Evolutionary conservation across 768 basidiomycete species (phyloP), one percentile per base, ranked within the genome.

Genomic region (Lactarius sanguifluus): DNA sequence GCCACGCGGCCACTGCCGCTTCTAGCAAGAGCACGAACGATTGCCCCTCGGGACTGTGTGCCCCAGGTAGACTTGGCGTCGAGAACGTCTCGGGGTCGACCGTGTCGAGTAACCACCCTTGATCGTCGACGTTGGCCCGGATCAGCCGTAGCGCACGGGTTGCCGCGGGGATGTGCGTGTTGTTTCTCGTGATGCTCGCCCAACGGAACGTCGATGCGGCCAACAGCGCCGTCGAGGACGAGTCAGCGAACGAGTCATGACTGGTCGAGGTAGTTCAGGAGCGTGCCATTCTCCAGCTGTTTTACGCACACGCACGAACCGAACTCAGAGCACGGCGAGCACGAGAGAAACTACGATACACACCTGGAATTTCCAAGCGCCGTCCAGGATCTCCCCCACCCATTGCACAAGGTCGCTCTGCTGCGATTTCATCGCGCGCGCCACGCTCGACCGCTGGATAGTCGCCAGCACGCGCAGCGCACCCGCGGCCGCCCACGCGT

Each of bases 401-500:
- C 86, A 86, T n/a, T 70, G 65, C 12, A 76, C 77, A 13, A 87
- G 76, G 66, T 86, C 78, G 0, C 65, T 58, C 65, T 79, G 79
- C 59, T 86, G 79, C 3, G 69, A 68, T 38, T 65, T 30, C 65
- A 86, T 79, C 23, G 75, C 59, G 1, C 58, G 61, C 9, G 77
- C 78, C 55, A 76, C 75, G 12, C 73, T 71, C 0, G 85, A 81
- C 55, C 81, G 76, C 59, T 78, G 77, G 56, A 88, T 77, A 0
- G 85, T 87, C 56, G 80, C 79, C 7, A 84, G 74, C 2, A 90
- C 86, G 3, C 89, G 81, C 23, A 85, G 75, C 80, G 86, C 86
- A 1, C 88, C 87, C 5, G 83, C 84, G 0, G 86, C 87, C 0
- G 88, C 89, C 90, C 90, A 91, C 0, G 79, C 88, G 65, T 91